Percentiles rank a stretch among this genome's conserved stretches.
phyloP scores from a whole-genome alignment of 2,329 filamentous ascomycete species.

The Pseudogymnoascus sp. region DNA sequence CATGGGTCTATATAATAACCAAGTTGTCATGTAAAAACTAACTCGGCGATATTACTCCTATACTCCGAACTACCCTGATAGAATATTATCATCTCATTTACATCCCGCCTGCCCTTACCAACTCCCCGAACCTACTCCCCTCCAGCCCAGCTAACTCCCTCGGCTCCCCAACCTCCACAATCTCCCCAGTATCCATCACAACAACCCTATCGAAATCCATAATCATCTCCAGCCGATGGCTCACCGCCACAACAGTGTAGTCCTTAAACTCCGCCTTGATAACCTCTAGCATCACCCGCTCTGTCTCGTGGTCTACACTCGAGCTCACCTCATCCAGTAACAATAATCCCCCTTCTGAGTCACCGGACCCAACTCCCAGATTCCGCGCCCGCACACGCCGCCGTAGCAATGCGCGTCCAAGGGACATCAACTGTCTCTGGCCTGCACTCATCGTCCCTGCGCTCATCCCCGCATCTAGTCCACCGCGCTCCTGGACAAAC shows the following conservation, averaged over 20 bases:
- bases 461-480: conserved; percentile 29
- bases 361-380: conserved; percentile 18
- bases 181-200: conserved; percentile 23
- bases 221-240: conserved; percentile 26
- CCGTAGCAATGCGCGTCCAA: conserved; percentile 32
- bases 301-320: conserved; percentile 21
- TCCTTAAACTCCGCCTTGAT: conserved; percentile 22
- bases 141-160: conserved; percentile 5
- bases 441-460: conserved; percentile 35
- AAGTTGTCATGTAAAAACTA: not conserved
- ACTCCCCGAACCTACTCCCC: conserved; percentile 14
- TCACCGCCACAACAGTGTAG: conserved; percentile 26
- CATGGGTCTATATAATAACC: not conserved
- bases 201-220: conserved; percentile 26
- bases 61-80: not conserved
- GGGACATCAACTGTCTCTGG: conserved; percentile 40
- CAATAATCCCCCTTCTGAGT: conserved; percentile 23
- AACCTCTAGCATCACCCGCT: conserved; percentile 19
- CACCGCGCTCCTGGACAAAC: conserved; percentile 28
- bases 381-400: conserved; percentile 21
- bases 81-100: not conserved
- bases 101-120: conserved; percentile 11
- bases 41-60: not conserved
- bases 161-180: conserved; percentile 15
- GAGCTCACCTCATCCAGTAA: conserved; percentile 28